Evolutionary conservation across 2,329 filamentous ascomycete genomes (phyloP).

Genomic region (Blastomyces percursus): DNA sequence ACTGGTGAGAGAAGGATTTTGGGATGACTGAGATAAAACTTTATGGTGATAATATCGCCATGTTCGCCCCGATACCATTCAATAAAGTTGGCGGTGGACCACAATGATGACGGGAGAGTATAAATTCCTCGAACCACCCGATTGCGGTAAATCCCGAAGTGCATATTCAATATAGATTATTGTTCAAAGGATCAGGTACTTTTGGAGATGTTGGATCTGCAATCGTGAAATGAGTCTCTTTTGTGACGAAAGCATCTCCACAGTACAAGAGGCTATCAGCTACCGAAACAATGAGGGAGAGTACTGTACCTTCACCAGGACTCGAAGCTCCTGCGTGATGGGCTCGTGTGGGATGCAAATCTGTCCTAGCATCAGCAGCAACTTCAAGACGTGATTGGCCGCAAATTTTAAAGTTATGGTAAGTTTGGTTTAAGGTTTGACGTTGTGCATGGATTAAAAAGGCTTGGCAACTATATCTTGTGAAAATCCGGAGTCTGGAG

Average conservation of each 20-base stretch:
- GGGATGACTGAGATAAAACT: not conserved
- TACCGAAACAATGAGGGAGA: not conserved
- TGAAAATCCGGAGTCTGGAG: too few relatives aligned
- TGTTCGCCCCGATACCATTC: not conserved
- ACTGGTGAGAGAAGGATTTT: not conserved
- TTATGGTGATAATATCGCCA: conserved; percentile 1
- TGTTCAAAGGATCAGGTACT: too few relatives aligned
- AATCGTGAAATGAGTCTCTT: not conserved
- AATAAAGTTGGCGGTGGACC: not conserved
- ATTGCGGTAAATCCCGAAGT: not conserved
- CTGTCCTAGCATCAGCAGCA: too few relatives aligned
- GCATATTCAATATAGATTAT: not conserved
- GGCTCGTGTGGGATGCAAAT: not conserved
- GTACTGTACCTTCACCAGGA: too few relatives aligned
- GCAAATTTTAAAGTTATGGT: not conserved
- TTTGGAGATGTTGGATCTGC: not conserved
- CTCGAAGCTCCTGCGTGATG: not conserved
- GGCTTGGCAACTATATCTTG: conserved; percentile 1
- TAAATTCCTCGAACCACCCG: not conserved
- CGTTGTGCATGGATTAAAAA: not conserved
- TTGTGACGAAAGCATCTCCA: not conserved
- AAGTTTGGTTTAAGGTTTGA: not conserved
- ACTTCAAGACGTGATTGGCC: too few relatives aligned
- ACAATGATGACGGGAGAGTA: not conserved
- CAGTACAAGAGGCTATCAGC: not conserved